These are phyloP conservation scores for Ajuga reptans DNA, from an alignment of 305 asterid species.

Conservation along the genomic window DNA sequence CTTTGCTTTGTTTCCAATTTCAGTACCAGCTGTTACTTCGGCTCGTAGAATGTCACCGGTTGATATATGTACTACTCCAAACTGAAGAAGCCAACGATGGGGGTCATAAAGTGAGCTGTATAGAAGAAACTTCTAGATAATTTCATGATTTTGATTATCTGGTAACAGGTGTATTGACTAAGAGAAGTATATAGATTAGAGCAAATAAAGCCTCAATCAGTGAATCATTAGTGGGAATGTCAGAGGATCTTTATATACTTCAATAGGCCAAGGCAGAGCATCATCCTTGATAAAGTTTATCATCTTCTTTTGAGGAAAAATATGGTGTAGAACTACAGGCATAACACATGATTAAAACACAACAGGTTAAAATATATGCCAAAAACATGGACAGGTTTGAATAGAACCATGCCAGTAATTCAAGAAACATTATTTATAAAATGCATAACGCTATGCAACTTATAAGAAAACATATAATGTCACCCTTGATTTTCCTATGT, in stretches of 20 bases:
- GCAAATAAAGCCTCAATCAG: conserved; percentile 2
- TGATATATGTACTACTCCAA: conserved; percentile 81
- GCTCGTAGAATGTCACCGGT: conserved; percentile 93
- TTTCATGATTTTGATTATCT: neutral
- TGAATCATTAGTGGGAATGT: neutral
- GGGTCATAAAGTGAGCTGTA: conserved; percentile 3
- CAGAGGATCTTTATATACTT: neutral
- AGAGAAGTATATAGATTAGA: neutral
- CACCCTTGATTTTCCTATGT: neutral
- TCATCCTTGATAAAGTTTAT: neutral
- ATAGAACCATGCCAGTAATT: neutral
- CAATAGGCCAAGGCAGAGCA: neutral
- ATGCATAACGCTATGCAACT: too few species aligned
- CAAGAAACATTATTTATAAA: neutral
- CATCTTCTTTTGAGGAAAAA: neutral
- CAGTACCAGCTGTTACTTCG: conserved; percentile 75
- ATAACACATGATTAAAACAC: neutral
- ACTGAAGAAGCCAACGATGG: conserved; percentile 42
- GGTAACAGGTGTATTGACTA: neutral
- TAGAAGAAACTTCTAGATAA: neutral
- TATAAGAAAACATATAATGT: too few species aligned
- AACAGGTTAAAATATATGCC: too few species aligned
- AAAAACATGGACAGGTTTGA: neutral
- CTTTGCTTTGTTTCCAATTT: conserved; percentile 75
- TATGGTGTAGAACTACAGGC: neutral